phyloP scores from a whole-genome alignment of 2,329 filamentous ascomycete genomes.

The Ophiostoma montium region DNA sequence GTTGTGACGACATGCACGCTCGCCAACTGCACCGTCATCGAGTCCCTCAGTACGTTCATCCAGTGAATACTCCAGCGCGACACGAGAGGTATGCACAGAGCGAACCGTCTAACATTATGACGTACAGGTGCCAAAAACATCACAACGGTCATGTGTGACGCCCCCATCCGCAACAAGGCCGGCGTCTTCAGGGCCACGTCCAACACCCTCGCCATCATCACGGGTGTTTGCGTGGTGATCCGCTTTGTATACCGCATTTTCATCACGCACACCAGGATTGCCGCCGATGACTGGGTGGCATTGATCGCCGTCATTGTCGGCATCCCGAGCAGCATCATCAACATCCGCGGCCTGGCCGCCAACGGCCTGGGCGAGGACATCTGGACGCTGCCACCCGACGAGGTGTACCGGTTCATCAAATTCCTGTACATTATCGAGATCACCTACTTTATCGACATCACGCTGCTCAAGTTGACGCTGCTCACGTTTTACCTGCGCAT shows the following conservation, averaged over 20 bases:
- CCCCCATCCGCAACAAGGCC: slow-evolving; percentile 17
- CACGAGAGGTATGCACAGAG: too few relatives aligned
- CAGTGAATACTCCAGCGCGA: neutral
- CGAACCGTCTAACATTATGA: too few relatives aligned
- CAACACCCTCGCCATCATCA: slow-evolving; percentile 20
- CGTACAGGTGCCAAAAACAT: slow-evolving; percentile 14
- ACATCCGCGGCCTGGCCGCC: slow-evolving; percentile 19
- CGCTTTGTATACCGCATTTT: slow-evolving; percentile 24
- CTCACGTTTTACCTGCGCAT: slow-evolving; percentile 42
- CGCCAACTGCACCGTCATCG: slow-evolving; percentile 4
- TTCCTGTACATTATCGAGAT: slow-evolving; percentile 27
- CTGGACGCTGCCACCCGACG: slow-evolving; percentile 29
- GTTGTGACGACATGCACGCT: slow-evolving; percentile 1
- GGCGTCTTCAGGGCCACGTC: slow-evolving; percentile 20
- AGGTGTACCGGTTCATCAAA: slow-evolving; percentile 29
- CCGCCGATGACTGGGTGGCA: slow-evolving; percentile 24
- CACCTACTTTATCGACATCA: slow-evolving; percentile 32
- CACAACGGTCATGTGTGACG: slow-evolving; percentile 17
- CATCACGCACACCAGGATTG: slow-evolving; percentile 19
- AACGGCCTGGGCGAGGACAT: slow-evolving; percentile 36
- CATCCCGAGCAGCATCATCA: slow-evolving; percentile 19
- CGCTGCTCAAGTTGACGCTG: slow-evolving; percentile 35
- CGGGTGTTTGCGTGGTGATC: slow-evolving; percentile 23
- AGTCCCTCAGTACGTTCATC: slow-evolving; percentile 5
- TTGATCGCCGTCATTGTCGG: slow-evolving; percentile 17